Conservation (phyloP, 345 rosid genomes). For the Tarenaya hassleriana region DNA sequence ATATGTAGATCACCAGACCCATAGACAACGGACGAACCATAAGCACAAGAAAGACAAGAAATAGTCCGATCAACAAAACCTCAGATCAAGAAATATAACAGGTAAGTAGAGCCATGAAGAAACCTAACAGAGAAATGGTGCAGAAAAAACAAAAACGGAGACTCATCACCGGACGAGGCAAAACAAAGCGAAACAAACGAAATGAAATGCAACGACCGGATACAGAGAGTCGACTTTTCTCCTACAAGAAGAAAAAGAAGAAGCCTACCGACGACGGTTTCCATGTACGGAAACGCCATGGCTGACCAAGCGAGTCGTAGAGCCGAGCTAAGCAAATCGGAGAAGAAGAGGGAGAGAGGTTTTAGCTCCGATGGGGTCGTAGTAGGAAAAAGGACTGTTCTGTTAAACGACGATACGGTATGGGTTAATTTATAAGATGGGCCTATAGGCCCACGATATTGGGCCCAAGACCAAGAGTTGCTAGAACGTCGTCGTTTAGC, state of each 20-base stretch:
- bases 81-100: constrained; percentile 21
- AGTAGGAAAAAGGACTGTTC: constrained; percentile 5
- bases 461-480: no score
- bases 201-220: constrained; percentile 6
- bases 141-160: constrained; percentile 2
- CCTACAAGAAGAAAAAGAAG: not conserved
- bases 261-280: constrained; percentile 69
- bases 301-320: constrained; percentile 12
- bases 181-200: not conserved
- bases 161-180: constrained; percentile 1
- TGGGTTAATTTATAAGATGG: no score
- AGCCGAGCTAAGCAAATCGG: constrained; percentile 10
- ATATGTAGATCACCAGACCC: constrained; percentile 7
- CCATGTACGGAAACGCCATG: constrained; percentile 93
- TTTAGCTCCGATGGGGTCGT: not conserved
- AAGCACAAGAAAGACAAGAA: constrained; percentile 4
- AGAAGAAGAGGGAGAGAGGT: not conserved
- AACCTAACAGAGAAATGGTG: constrained; percentile 6
- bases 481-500: no score
- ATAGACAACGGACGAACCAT: constrained; percentile 15
- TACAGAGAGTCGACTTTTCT: not conserved
- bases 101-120: not conserved
- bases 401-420: not conserved
- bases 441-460: no score
- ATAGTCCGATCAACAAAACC: constrained; percentile 6